phyloP scores from a whole-genome alignment of 495 filamentous ascomycete species.

The Aspergillus nanangensis region DNA sequence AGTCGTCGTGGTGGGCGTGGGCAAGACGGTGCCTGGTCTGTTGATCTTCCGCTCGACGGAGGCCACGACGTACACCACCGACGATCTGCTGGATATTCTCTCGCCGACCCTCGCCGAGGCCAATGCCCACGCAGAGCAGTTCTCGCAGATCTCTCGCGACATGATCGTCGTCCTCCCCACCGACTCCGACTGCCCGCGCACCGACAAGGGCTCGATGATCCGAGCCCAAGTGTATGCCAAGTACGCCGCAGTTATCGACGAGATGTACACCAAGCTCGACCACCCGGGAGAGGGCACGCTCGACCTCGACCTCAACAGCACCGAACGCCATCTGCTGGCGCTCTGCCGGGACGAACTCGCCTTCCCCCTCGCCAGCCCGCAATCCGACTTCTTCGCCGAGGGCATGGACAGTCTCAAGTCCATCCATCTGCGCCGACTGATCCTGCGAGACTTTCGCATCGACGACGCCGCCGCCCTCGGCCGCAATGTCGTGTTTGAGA shows the following conservation, averaged over 20 bases:
- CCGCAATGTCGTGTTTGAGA: conserved; percentile 50
- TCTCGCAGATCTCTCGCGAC: conserved; percentile 52
- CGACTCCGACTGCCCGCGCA: conserved; percentile 40
- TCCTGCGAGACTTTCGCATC: conserved; percentile 43
- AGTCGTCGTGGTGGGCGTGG: conserved; percentile 54
- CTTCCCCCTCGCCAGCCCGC: conserved; percentile 28
- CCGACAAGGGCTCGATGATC: conserved; percentile 55
- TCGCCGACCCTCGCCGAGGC: conserved; percentile 46
- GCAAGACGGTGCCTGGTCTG: conserved; percentile 45
- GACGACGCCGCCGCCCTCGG: conserved; percentile 20
- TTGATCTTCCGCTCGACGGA: conserved; percentile 44
- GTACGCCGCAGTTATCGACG: conserved; percentile 46
- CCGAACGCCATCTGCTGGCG: conserved; percentile 38
- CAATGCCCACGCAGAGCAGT: conserved; percentile 46
- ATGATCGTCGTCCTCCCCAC: conserved; percentile 44
- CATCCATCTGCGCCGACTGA: conserved; percentile 49
- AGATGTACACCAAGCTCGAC: conserved; percentile 37
- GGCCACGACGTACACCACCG: conserved; percentile 25
- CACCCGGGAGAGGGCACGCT: conserved; percentile 19
- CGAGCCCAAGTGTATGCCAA: conserved; percentile 46
- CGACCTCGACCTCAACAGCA: conserved; percentile 29
- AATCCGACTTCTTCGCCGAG: conserved; percentile 49
- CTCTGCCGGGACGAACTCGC: conserved; percentile 37
- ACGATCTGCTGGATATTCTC: conserved; percentile 40
- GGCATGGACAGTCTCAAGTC: conserved; percentile 61